These are phyloP conservation scores for Eimeria tenella DNA, from an alignment of 169 alveolate species.

Conservation along the genomic window DNA sequence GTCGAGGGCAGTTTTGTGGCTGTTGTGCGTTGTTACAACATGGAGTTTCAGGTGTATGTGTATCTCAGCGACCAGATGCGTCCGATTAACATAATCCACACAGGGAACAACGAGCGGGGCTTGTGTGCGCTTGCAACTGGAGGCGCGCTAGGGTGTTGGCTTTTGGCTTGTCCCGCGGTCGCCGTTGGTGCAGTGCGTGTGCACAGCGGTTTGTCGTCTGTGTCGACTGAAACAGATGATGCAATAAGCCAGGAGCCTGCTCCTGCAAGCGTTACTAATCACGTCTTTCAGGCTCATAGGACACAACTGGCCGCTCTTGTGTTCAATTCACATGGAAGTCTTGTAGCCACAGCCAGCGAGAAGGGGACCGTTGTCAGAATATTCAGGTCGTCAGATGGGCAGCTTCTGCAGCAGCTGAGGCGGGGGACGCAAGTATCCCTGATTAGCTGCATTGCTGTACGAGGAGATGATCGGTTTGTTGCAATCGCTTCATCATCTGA, in stretches of 20 bases:
- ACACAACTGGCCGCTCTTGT: constrained; percentile 64
- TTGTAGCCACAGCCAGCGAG: constrained; percentile 80
- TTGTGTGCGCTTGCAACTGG: constrained; percentile 67
- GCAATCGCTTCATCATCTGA: constrained; percentile 79
- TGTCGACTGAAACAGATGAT: background rate
- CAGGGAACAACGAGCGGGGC: constrained; percentile 77
- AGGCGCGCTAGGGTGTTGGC: constrained; percentile 41
- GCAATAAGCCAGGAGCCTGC: background rate
- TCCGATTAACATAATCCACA: constrained; percentile 62
- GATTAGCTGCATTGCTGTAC: constrained; percentile 60
- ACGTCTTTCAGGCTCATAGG: constrained; percentile 74
- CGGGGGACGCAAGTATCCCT: constrained; percentile 76
- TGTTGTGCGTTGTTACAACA: background rate
- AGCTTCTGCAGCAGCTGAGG: constrained; percentile 80
- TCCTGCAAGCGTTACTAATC: constrained; percentile 18
- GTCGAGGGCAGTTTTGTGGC: too few species aligned
- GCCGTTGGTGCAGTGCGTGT: constrained; percentile 76
- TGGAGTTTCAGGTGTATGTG: constrained; percentile 45
- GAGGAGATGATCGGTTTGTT: constrained; percentile 62
- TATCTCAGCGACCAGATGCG: constrained; percentile 72
- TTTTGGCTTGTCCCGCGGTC: constrained; percentile 74
- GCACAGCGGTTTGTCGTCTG: constrained; percentile 2
- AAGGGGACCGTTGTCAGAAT: constrained; percentile 82
- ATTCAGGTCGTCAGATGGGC: constrained; percentile 79
- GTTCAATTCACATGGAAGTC: constrained; percentile 60